These are phyloP conservation scores for Acer yangbiense DNA, from an alignment of 345 rosid genomes.

Conservation along the genomic window DNA sequence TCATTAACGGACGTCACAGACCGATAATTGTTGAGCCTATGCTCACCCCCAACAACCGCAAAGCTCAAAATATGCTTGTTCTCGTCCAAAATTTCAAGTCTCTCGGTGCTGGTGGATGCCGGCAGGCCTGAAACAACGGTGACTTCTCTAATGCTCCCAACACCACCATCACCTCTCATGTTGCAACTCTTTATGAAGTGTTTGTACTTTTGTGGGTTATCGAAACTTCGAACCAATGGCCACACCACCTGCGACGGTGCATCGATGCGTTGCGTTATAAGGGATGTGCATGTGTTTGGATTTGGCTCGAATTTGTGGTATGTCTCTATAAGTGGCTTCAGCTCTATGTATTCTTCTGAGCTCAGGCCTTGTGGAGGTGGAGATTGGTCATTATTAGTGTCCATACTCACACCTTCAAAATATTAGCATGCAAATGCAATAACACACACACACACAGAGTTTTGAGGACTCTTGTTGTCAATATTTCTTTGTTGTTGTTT, in stretches of 20 bases:
- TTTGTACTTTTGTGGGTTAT: conserved; percentile 75
- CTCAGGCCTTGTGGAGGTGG: conserved; percentile 54
- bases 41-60: conserved; percentile 83
- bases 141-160: conserved; percentile 77
- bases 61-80: conserved; percentile 71
- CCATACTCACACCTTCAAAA: neutral
- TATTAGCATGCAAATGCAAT: neutral
- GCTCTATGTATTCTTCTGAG: conserved; percentile 47
- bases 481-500: neutral
- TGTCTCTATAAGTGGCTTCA: conserved; percentile 50
- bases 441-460: neutral
- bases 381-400: neutral
- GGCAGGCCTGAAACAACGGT: conserved; percentile 80
- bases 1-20: conserved; percentile 83
- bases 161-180: conserved; percentile 54
- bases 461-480: neutral
- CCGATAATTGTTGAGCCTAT: conserved; percentile 68
- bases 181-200: conserved; percentile 79
- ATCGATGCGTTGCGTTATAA: conserved; percentile 71
- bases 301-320: conserved; percentile 58
- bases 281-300: conserved; percentile 66
- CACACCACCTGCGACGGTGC: conserved; percentile 64
- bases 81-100: conserved; percentile 77
- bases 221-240: conserved; percentile 69
- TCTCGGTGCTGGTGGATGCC: conserved; percentile 88